Evolutionary conservation across 2,329 filamentous ascomycete genomes (phyloP).

Genomic region (Diplodia intermedia): DNA sequence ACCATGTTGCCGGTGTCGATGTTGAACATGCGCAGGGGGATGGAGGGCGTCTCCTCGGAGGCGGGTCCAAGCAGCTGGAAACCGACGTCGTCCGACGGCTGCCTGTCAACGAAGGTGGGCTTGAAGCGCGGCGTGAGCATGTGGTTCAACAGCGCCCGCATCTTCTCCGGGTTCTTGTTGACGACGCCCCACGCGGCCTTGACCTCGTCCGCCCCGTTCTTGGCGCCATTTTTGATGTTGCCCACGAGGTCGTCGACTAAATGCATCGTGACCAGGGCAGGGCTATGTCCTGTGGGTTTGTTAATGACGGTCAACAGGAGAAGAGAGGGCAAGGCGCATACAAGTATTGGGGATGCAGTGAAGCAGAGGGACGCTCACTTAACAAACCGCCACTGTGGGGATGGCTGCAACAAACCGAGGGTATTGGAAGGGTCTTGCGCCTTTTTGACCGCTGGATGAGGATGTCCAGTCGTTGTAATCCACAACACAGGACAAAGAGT

Average conservation of each 20-base stretch:
- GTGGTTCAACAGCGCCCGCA: neutral
- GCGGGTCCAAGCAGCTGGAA: neutral
- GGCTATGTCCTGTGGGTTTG: neutral
- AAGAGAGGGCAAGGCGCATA: neutral
- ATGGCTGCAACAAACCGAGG: no score
- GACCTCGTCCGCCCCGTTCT: neutral
- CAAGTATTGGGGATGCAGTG: neutral
- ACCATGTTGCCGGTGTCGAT: constrained; percentile 17
- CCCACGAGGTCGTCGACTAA: neutral
- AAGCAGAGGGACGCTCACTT: neutral
- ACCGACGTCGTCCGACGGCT: neutral
- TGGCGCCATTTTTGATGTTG: neutral
- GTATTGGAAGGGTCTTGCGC: neutral
- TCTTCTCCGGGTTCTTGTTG: constrained; percentile 3
- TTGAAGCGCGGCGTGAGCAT: neutral
- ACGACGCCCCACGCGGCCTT: neutral
- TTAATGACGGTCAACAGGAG: no score
- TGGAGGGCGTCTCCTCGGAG: neutral
- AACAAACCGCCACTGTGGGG: no score
- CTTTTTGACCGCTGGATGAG: neutral
- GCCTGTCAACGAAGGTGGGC: neutral
- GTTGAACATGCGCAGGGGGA: constrained; percentile 5
- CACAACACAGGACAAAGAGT: neutral
- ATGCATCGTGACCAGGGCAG: neutral
- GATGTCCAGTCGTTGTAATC: neutral